Evolutionary conservation across 306 rosid genomes (phyloP).

Genomic region (Cicer chorassanicum): DNA sequence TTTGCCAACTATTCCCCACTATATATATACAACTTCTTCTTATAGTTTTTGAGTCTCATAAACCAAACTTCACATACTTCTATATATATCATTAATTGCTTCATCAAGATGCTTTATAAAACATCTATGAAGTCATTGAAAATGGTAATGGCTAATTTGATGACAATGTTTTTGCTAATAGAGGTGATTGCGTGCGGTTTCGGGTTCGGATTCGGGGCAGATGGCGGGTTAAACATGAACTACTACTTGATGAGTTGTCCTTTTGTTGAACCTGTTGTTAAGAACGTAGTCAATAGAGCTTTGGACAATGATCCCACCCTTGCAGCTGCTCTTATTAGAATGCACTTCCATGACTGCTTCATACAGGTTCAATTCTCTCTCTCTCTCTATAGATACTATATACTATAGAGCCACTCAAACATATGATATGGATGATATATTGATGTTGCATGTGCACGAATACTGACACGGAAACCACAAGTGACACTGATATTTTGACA

Average conservation of each 20-base stretch:
- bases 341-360: slow-evolving; percentile 93
- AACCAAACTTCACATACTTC: slow-evolving; percentile 31
- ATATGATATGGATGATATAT: neutral
- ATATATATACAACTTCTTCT: slow-evolving; percentile 40
- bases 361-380: slow-evolving; percentile 55
- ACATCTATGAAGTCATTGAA: slow-evolving; percentile 36
- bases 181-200: slow-evolving; percentile 46
- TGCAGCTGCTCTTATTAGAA: slow-evolving; percentile 73
- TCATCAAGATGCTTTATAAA: slow-evolving; percentile 29
- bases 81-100: neutral
- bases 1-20: slow-evolving; percentile 47
- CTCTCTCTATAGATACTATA: neutral
- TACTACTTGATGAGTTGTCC: slow-evolving; percentile 74
- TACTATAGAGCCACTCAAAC: neutral
- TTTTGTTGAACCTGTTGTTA: slow-evolving; percentile 63
- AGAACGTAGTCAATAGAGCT: slow-evolving; percentile 63
- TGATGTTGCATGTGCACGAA: too few relatives aligned
- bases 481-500: too few relatives aligned
- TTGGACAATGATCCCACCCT: slow-evolving; percentile 67
- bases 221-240: slow-evolving; percentile 61
- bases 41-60: slow-evolving; percentile 18
- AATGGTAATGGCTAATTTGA: slow-evolving; percentile 44
- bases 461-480: too few relatives aligned
- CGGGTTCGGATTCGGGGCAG: slow-evolving; percentile 40
- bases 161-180: slow-evolving; percentile 45